Percentiles rank a stretch among this genome's conserved stretches.
Conservation (phyloP, 2,329 filamentous ascomycete genomes). For the Colletotrichum echinochloae region DNA sequence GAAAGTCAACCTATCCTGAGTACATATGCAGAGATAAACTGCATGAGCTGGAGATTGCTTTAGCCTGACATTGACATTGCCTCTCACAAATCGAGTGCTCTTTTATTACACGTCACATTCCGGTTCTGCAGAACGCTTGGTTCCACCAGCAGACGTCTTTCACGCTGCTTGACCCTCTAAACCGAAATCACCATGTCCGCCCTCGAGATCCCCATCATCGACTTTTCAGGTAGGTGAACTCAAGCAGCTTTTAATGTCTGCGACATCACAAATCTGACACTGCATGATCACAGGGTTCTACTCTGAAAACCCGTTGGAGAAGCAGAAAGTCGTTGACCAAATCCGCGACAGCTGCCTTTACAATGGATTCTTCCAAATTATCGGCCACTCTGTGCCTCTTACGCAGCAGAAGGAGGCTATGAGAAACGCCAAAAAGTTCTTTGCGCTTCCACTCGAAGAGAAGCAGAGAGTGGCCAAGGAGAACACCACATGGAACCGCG, state of each 20-base stretch:
- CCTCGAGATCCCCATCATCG: slow-evolving; percentile 47
- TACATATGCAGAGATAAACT: background rate
- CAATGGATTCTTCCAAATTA: slow-evolving; percentile 67
- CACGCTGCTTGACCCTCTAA: too few relatives aligned
- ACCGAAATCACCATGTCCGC: background rate
- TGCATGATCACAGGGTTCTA: slow-evolving; percentile 40
- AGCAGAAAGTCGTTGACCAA: slow-evolving; percentile 49
- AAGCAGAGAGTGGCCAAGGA: slow-evolving; percentile 57
- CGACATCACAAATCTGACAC: background rate
- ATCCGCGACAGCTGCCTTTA: slow-evolving; percentile 57
- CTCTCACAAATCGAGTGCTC: background rate
- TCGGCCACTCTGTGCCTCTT: slow-evolving; percentile 58
- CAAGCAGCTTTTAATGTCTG: accelerated
- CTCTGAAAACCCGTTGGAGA: slow-evolving; percentile 43
- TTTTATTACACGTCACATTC: too few relatives aligned
- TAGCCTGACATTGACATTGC: background rate
- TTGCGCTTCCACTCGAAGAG: slow-evolving; percentile 55
- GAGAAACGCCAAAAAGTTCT: slow-evolving; percentile 57
- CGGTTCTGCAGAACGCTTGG: too few relatives aligned
- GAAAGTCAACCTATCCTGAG: too few relatives aligned
- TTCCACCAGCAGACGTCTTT: too few relatives aligned
- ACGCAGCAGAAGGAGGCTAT: slow-evolving; percentile 56
- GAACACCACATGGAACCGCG: slow-evolving; percentile 57
- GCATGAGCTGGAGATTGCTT: too few relatives aligned
- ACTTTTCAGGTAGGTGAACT: slow-evolving; percentile 46